Evolutionary conservation across 495 filamentous ascomycete species (phyloP), one percentile per base, ranked within the genome.

Genomic region (Hypoxylon cercidicola): DNA sequence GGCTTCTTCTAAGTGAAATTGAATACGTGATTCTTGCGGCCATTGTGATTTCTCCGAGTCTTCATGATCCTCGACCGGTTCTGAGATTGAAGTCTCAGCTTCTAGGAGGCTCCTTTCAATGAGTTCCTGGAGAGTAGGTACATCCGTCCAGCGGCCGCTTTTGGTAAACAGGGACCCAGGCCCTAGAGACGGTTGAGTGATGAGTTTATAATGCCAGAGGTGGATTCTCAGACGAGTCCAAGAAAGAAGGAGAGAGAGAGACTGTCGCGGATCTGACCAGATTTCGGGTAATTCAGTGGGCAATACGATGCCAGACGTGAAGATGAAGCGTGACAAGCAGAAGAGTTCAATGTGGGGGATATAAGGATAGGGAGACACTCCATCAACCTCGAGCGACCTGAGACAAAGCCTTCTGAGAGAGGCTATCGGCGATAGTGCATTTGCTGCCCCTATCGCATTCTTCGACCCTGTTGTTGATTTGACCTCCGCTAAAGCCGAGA

Each of bases 121-220:
- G 21, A 44, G 49, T 30, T 76, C 76, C 41, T 85, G 79, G 11
- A 88, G 69, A 15, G 66, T 77, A 0, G 79, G 79, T 12, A 83
- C 74, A 20, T 83, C 81, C n/a, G 75, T 80, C 79, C 79, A 83
- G 52, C 77, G 77, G 25, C 75, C 62, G 9, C 70, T 74, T 62
- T 76, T 79, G 47, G 71, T 78, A 37, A 80, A 81, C 0, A 74
- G 64, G 0, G 74, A 75, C 16, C 78, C 79, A 0, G 85, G 84
- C 1, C 88, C 85, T 0, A 93, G 43, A 1, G 67, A 88, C 1
- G 87, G 84, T 69, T 95, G 92, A 0, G 89, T 88, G 1, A 99
- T 82, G 60, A 97, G 83, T 68, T 91, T 89, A 74, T 97, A 96
- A 78, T 97, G 94, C 71, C 91, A 84, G 55, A 93, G 92, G 64